Evolutionary conservation across 371 early-diverging fungal genomes (phyloP), one percentile per base, ranked within the genome.

Genomic region (Circinella minor): DNA sequence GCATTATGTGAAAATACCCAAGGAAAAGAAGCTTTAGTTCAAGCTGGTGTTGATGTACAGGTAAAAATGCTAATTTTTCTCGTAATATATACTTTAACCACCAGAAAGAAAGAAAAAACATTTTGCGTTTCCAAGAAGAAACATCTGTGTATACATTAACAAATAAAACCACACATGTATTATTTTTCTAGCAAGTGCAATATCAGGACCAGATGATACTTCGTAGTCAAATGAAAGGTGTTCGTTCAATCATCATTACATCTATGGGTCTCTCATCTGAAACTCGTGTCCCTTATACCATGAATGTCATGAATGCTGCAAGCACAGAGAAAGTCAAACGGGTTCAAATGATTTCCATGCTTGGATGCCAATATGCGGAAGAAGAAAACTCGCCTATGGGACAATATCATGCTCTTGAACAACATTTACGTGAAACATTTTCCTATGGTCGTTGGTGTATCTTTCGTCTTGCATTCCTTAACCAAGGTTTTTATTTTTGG

Each of bases 381-480:
- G 48, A 59, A 3, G 17, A 59, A 17, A 20, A 47, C 13, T 48
- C 48, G 13, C 54, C 69, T 9, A n/a, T 68, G 15, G 55, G 55
- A 17, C 61, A 65, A 6, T 68, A 38, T 20, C 14, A 47, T 51
- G 13, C 9, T 1, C 43, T 72, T 38, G 73, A 72, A 48, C 39
- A 65, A 46, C 55, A 46, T 60, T 13, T 72, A 10, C 73, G 69
- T 18, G 38, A 49, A n/a, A 55, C 14, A 15, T 72, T 57, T 55
- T 38, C 65, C 9, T 72, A 68, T 60, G 62, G 69, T 5, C 68
- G 69, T 43, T 72, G 69, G 73, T 72, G 69, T 55, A 36, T 72
- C 15, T 68, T 72, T 39, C 60, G 73, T 49, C 57, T 17, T 2
- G 36, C 37, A 18, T 51, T 55, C 38, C 1, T 67, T 7, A 67